Conservation (phyloP, 768 basidiomycete genomes). For the Pluteus cervinus region DNA sequence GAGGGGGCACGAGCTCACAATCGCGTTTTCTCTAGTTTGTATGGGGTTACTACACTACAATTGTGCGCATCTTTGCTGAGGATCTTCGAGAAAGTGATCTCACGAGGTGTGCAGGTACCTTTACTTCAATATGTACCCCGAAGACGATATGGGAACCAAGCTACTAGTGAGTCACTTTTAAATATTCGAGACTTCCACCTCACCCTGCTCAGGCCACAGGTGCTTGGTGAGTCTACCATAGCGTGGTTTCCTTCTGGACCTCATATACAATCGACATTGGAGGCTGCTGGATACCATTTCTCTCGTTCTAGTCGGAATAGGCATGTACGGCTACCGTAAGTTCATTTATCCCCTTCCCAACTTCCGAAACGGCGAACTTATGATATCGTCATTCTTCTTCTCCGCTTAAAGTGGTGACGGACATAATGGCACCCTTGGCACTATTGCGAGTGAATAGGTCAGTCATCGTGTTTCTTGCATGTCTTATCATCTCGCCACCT, state of each 20-base stretch:
- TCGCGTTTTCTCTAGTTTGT: slow-evolving; percentile 6
- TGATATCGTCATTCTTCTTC: no score
- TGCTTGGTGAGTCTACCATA: no score
- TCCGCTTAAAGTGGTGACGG: slow-evolving; percentile 2
- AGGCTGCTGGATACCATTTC: slow-evolving; percentile 9
- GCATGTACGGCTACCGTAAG: slow-evolving; percentile 11
- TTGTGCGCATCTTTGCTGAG: background rate
- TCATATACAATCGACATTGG: no score
- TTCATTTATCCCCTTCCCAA: no score
- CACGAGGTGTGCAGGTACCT: slow-evolving; percentile 3
- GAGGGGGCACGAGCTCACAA: no score
- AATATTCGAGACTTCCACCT: background rate
- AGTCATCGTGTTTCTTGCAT: background rate
- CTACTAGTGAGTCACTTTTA: slow-evolving; percentile 5
- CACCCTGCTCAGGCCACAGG: no score
- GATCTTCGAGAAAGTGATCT: background rate
- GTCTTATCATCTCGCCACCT: no score
- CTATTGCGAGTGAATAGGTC: no score
- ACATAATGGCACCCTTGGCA: slow-evolving; percentile 1
- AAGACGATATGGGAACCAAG: slow-evolving; percentile 5
- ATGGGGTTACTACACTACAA: slow-evolving; percentile 10
- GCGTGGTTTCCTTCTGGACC: no score
- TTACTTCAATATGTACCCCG: slow-evolving; percentile 8
- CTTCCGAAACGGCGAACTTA: no score
- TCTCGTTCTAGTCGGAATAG: slow-evolving; percentile 6